These are phyloP conservation scores for Marasmius sp. DNA, from an alignment of 1,284 basidiomycete genomes.

Conservation along the genomic window DNA sequence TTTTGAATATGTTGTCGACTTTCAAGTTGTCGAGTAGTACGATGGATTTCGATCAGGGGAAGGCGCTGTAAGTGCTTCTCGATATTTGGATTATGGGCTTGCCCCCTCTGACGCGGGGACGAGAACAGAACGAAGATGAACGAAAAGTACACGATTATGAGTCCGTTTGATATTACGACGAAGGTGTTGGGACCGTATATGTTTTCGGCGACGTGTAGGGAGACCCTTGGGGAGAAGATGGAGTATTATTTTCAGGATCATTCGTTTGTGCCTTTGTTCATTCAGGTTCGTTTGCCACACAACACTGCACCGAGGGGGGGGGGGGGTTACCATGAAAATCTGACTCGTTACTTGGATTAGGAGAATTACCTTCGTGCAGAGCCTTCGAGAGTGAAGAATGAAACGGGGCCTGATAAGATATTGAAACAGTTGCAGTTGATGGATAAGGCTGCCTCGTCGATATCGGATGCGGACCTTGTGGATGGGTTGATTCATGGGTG, in stretches of 20 bases:
- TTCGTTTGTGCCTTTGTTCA: conserved; percentile 91
- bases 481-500: conserved; percentile 93
- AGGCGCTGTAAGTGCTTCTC: conserved; percentile 66
- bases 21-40: conserved; percentile 81
- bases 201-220: conserved; percentile 80
- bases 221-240: conserved; percentile 89
- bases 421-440: conserved; percentile 82
- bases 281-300: conserved; percentile 81
- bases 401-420: conserved; percentile 62
- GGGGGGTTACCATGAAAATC: no score
- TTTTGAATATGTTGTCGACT: conserved; percentile 97
- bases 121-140: conserved; percentile 76
- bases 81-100: no score
- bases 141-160: conserved; percentile 90
- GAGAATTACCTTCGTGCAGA: conserved; percentile 90
- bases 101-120: conserved; percentile 7
- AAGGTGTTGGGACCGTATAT: conserved; percentile 89
- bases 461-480: conserved; percentile 95
- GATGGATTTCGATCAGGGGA: conserved; percentile 91
- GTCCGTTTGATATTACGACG: conserved; percentile 85
- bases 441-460: conserved; percentile 84
- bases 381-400: conserved; percentile 59
- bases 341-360: no score
- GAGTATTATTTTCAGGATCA: conserved; percentile 97
- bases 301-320: no score